Conservation (phyloP, 208 protist genomes). For the Herpetomonas samuelpessoai region DNA sequence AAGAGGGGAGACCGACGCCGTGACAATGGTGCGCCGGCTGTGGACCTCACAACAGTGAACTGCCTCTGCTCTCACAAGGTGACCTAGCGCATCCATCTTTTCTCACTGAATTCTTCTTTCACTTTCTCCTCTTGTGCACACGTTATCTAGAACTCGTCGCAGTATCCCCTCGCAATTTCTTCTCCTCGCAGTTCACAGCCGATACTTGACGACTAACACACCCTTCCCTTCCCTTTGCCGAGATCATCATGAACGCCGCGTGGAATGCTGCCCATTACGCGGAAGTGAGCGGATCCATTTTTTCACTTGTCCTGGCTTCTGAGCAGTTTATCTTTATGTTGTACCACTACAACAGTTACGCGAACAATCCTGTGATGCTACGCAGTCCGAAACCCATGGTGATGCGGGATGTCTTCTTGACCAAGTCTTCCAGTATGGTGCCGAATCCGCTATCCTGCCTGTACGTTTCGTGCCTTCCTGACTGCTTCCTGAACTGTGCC, state of each 20-base stretch:
- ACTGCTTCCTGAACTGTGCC: conserved; percentile 61
- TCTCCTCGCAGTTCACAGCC: neutral
- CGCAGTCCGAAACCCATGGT: conserved; percentile 78
- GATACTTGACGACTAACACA: no score
- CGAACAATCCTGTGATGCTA: conserved; percentile 75
- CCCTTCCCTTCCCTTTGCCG: no score
- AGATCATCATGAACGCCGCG: neutral
- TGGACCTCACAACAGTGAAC: conserved; percentile 1
- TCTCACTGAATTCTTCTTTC: conserved; percentile 17
- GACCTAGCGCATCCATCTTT: conserved; percentile 18
- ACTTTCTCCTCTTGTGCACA: conserved; percentile 6
- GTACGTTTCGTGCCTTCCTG: conserved; percentile 48
- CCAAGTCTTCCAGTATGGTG: conserved; percentile 35
- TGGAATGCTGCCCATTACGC: conserved; percentile 10
- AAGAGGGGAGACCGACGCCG: no score
- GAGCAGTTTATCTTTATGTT: conserved; percentile 73
- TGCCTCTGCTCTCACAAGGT: conserved; percentile 9
- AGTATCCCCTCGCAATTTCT: neutral
- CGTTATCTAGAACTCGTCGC: neutral
- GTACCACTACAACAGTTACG: conserved; percentile 83
- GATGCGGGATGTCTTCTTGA: conserved; percentile 87
- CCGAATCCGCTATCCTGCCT: conserved; percentile 85
- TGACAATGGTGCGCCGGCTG: no score
- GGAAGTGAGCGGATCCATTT: conserved; percentile 38
- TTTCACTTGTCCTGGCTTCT: conserved; percentile 64